These are phyloP conservation scores for Pythium myriotylum DNA, from an alignment of 352 stramenopile genomes.

Conservation along the genomic window DNA sequence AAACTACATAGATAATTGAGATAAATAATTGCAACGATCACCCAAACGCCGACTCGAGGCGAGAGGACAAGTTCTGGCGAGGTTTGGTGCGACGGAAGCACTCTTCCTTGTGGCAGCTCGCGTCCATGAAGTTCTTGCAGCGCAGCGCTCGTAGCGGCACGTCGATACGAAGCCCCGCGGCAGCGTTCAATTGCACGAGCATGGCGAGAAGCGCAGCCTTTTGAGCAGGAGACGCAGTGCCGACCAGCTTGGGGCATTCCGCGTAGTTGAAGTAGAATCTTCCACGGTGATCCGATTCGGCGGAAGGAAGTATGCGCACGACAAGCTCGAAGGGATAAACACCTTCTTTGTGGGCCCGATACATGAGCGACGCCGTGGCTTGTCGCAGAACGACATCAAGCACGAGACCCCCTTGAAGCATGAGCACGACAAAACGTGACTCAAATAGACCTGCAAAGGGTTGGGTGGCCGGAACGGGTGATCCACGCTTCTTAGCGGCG, in stretches of 20 bases:
- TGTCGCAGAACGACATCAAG: conserved; percentile 27
- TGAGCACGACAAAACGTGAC: conserved; percentile 66
- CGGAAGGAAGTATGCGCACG: conserved; percentile 60
- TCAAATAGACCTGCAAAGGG: conserved; percentile 41
- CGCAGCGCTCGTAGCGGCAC: conserved; percentile 66
- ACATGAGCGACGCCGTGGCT: conserved; percentile 26
- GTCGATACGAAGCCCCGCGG: conserved; percentile 46
- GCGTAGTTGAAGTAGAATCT: conserved; percentile 58
- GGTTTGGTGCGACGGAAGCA: conserved; percentile 22
- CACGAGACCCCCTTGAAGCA: conserved; percentile 55
- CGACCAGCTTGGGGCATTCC: conserved; percentile 64
- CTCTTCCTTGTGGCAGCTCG: conserved; percentile 15
- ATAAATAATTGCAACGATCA: conserved; percentile 10
- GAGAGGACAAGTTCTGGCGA: conserved; percentile 27
- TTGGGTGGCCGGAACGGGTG: conserved; percentile 11
- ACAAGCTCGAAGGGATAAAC: conserved; percentile 32
- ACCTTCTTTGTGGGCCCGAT: conserved; percentile 17
- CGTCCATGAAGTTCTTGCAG: conserved; percentile 62
- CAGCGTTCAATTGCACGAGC: conserved; percentile 58
- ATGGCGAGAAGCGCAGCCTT: conserved; percentile 54
- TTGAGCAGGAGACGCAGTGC: conserved; percentile 39
- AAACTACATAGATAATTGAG: conserved; percentile 8
- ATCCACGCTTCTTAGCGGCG: conserved; percentile 13
- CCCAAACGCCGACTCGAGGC: conserved; percentile 28
- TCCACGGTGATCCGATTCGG: conserved; percentile 5